Conservation (phyloP, 208 protist genomes). For the Zelonia costaricensis region DNA sequence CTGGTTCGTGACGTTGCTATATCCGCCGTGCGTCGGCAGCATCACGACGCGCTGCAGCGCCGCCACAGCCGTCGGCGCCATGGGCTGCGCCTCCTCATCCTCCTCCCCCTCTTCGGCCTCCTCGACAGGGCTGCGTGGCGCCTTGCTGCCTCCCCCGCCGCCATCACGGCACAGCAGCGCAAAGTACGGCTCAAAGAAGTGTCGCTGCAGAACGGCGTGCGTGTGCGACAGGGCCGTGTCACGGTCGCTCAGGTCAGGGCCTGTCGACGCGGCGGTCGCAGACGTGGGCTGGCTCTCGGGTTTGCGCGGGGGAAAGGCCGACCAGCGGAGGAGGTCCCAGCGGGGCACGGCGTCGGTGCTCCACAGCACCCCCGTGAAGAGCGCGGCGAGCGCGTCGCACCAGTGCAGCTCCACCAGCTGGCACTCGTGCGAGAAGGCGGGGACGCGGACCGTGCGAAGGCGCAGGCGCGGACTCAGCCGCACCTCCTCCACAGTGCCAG, state of each 20-base stretch:
- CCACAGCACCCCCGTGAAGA: conserved; percentile 66
- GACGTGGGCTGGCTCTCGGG: neutral
- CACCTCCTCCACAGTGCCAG: conserved; percentile 18
- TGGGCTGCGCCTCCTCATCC: neutral
- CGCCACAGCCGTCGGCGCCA: neutral
- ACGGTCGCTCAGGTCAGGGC: neutral
- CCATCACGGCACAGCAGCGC: conserved; percentile 11
- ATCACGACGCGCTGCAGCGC: conserved; percentile 46
- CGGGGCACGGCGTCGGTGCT: conserved; percentile 59
- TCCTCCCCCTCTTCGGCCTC: neutral
- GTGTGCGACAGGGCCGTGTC: conserved; percentile 26
- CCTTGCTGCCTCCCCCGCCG: neutral
- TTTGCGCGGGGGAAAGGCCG: neutral
- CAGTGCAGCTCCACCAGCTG: conserved; percentile 62
- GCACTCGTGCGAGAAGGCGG: conserved; percentile 72
- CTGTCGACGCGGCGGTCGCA: neutral
- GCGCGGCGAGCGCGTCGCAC: conserved; percentile 29
- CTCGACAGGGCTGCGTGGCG: neutral
- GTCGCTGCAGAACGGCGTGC: conserved; percentile 39
- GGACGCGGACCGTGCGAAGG: conserved; percentile 42
- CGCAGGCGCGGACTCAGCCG: conserved; percentile 17
- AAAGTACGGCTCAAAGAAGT: conserved; percentile 48
- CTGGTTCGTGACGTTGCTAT: conserved; percentile 77
- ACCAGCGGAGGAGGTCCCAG: conserved; percentile 36
- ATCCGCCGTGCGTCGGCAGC: conserved; percentile 78